Base-by-base conservation (phyloP, 257 asterid genomes). In the Voacanga thouarsii region DNA sequence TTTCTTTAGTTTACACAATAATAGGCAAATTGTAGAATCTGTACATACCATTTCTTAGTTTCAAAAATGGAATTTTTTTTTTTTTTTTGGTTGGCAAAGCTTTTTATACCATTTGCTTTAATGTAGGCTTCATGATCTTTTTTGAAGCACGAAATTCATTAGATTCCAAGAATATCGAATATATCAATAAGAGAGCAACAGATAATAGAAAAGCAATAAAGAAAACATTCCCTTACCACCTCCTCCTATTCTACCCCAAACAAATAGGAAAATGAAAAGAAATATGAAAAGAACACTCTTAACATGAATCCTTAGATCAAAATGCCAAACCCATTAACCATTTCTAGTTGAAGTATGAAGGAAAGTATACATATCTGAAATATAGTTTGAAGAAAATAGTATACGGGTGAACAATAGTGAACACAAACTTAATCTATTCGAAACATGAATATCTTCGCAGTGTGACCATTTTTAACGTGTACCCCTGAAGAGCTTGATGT, bases 101-200 rank as follows among this genome's bases (percentile, higher is more conserved):
- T 77, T 80, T 78, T 78, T 83, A 77, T 72, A 66, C 86, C 89
- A 78, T 82, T 85, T 75, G 75, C 86, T 66, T 80, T 82, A 86
- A 84, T 57, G 90, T 98, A 96, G 77, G 88, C 85, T 76, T 78
- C 89, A 70, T 96, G 99, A 88, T 96, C 99, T 96, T 92, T 87
- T 83, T 76, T 71, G 80, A 84, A 76, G 76, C 77, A 80, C 45
- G 80, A 76, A 75, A 81, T 63, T 7, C 12, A 77, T 81, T 37
- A 75, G 79, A 56, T 55, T 53, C 14, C 80, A 68, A 69, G 39
- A 41, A 44, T 65, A 44, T 65, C 72, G 24, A 39, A 77, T 49
- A 45, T 64, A 75, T 21, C 49, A 75, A 50, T 63, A 30, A 30
- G 30, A 51, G 70, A 78, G 66, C 30, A 23, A 47, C 39, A 41